Percentiles rank a stretch among this genome's conserved stretches.
Conservation (phyloP, 345 rosid species). For the Theobroma cacao region DNA sequence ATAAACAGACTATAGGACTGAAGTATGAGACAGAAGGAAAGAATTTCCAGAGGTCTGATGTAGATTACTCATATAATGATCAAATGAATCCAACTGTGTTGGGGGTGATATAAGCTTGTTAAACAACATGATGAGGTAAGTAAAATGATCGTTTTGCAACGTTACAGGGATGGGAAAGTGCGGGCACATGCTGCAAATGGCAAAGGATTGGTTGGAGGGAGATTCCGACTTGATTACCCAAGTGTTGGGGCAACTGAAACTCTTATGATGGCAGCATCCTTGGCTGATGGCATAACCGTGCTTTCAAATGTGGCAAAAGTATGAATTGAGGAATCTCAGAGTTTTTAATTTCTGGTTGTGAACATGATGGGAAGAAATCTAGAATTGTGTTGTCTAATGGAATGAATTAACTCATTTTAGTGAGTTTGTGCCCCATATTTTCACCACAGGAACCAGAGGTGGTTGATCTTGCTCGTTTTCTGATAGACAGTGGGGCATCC, state of each 20-base stretch:
- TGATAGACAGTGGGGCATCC: conserved; percentile 26
- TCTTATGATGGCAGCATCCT: conserved; percentile 41
- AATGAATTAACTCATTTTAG: neutral
- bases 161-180: conserved; percentile 26
- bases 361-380: neutral
- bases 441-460: conserved; percentile 29
- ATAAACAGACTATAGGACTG: neutral
- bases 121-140: neutral
- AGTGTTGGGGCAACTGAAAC: conserved; percentile 40
- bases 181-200: conserved; percentile 27
- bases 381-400: neutral
- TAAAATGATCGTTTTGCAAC: neutral
- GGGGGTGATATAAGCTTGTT: neutral
- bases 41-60: neutral
- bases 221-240: conserved; percentile 31
- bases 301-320: conserved; percentile 39
- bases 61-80: no score
- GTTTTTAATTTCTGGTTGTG: neutral
- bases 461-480: conserved; percentile 32
- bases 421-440: neutral
- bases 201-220: conserved; percentile 32
- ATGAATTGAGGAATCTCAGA: neutral
- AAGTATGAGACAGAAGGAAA: neutral
- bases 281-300: conserved; percentile 34
- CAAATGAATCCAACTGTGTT: neutral